Conservation (phyloP, 371 early-diverging fungal genomes). For the Rhizopus arrhizus region DNA sequence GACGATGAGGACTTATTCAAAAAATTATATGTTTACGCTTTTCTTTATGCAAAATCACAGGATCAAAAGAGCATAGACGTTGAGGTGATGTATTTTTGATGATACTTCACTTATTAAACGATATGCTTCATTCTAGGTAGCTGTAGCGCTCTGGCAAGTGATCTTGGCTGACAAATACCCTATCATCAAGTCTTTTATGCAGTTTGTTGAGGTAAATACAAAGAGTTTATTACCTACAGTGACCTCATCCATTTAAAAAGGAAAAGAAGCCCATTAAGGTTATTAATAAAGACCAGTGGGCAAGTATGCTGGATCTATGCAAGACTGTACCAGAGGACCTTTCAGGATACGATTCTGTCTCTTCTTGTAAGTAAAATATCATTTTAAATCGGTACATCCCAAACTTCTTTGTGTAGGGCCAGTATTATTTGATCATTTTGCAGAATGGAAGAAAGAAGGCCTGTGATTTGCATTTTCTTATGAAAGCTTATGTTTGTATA, state of each 20-base stretch:
- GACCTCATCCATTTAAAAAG: constrained; percentile 8
- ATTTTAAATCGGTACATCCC: not conserved
- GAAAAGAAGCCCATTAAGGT: constrained; percentile 42
- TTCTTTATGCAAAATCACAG: constrained; percentile 38
- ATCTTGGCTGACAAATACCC: constrained; percentile 30
- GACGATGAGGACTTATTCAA: constrained; percentile 23
- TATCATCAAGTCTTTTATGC: constrained; percentile 31
- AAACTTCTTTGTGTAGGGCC: constrained; percentile 34
- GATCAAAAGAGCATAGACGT: constrained; percentile 50
- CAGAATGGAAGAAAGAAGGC: constrained; percentile 30
- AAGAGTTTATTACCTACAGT: not conserved
- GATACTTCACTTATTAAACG: not conserved
- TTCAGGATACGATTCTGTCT: constrained; percentile 35
- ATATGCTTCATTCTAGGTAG: constrained; percentile 23
- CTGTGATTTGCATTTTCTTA: not conserved
- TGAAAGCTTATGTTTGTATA: too few species aligned
- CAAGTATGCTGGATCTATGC: constrained; percentile 44
- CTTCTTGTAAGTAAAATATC: constrained; percentile 36
- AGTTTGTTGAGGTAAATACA: constrained; percentile 32
- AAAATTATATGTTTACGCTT: constrained; percentile 37
- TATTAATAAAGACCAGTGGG: constrained; percentile 54
- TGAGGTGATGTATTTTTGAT: constrained; percentile 28
- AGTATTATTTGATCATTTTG: constrained; percentile 48
- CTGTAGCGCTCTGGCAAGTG: constrained; percentile 42
- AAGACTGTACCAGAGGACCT: constrained; percentile 36